Evolutionary conservation across 176 grass and related monocot species (phyloP).

Genomic region (Triticum turgidum): DNA sequence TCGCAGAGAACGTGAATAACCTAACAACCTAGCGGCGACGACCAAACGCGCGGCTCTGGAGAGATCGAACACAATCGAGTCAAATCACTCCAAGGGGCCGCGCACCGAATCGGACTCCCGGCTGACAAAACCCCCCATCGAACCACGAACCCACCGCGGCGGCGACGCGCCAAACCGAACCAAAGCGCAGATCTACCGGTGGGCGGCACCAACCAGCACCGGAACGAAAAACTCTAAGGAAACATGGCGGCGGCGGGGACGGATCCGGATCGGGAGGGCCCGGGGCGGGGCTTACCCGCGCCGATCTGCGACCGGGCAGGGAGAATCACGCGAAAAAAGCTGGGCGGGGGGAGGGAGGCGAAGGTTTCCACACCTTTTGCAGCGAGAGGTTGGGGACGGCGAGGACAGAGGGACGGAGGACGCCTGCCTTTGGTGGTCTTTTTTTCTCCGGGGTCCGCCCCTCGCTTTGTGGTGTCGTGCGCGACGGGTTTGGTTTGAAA

Average conservation of each 20-base stretch:
- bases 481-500: constrained; percentile 16
- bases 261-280: constrained; percentile 31
- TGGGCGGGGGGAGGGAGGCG: not conserved
- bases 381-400: constrained; percentile 32
- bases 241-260: not conserved
- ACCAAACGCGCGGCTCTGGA: not conserved
- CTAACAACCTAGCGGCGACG: not conserved
- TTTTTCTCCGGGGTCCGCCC: not conserved
- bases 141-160: not conserved
- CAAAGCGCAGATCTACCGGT: constrained; percentile 27
- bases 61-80: not conserved
- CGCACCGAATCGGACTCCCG: not conserved
- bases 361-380: constrained; percentile 22
- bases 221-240: not conserved
- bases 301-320: constrained; percentile 21
- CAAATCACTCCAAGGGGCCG: not conserved
- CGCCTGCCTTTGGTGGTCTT: not conserved
- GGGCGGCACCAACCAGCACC: not conserved
- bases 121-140: not conserved
- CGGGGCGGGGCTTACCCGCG: constrained; percentile 12
- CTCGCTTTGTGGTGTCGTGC: constrained; percentile 15
- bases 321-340: not conserved
- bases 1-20: not conserved
- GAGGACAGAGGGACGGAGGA: constrained; percentile 1
- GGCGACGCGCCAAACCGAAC: not conserved